Evolutionary conservation across 495 filamentous ascomycete genomes (phyloP).

Genomic region (Delitschia confertaspora): DNA sequence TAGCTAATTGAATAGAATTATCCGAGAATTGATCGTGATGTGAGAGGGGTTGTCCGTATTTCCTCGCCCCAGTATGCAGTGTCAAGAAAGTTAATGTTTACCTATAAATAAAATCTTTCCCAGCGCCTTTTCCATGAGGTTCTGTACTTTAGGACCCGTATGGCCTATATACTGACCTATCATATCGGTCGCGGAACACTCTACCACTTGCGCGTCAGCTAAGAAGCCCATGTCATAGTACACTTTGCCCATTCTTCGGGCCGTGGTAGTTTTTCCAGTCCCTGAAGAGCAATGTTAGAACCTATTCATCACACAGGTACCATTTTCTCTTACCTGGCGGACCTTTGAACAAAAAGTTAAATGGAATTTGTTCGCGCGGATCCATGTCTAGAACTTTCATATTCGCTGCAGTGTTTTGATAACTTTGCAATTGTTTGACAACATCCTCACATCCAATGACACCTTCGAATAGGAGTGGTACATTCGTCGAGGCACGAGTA

Average conservation of each 20-base stretch:
- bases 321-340: slow-evolving; percentile 46
- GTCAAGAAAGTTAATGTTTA: no score
- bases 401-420: slow-evolving; percentile 45
- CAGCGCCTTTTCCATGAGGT: slow-evolving; percentile 49
- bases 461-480: slow-evolving; percentile 53
- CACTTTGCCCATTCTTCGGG: slow-evolving; percentile 60
- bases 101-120: slow-evolving; percentile 59
- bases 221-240: slow-evolving; percentile 55
- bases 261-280: slow-evolving; percentile 68
- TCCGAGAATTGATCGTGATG: no score
- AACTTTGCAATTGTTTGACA: slow-evolving; percentile 50
- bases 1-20: no score
- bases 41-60: no score
- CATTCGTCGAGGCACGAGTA: slow-evolving; percentile 42
- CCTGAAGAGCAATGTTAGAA: slow-evolving; percentile 34
- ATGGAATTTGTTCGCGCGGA: slow-evolving; percentile 48
- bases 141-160: slow-evolving; percentile 54
- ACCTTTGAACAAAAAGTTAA: slow-evolving; percentile 56
- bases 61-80: no score
- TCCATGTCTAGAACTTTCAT: slow-evolving; percentile 47
- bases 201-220: slow-evolving; percentile 31
- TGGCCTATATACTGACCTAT: slow-evolving; percentile 46
- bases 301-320: neutral
- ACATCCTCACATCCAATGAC: slow-evolving; percentile 58
- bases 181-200: slow-evolving; percentile 38